Percentiles rank a stretch among this genome's conserved stretches.
These are phyloP conservation scores for Macrolepiota fuliginosa DNA, from an alignment of 768 basidiomycete species.

Conservation along the genomic window DNA sequence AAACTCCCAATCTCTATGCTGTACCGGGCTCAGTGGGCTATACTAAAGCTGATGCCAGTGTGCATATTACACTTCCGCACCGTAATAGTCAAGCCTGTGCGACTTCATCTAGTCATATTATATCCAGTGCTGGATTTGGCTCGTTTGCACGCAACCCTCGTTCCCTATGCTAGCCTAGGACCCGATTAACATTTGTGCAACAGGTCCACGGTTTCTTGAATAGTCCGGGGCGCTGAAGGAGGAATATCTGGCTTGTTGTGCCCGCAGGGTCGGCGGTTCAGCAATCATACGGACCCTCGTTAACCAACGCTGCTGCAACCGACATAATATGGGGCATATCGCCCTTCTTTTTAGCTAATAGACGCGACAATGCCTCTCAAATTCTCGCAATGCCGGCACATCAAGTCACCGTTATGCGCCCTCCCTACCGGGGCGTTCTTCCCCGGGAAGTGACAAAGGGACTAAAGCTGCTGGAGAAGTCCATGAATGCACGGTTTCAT, in stretches of 20 bases:
- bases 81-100: too few relatives aligned
- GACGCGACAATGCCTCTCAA: not conserved
- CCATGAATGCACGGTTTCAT: constrained; percentile 10
- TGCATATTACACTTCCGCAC: too few relatives aligned
- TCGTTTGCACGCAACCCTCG: constrained; percentile 3
- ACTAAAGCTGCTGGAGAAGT: constrained; percentile 11
- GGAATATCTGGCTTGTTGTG: constrained; percentile 7
- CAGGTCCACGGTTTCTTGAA: not conserved
- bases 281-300: constrained; percentile 8
- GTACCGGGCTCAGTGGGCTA: too few relatives aligned
- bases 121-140: not conserved
- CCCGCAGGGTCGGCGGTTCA: constrained; percentile 14
- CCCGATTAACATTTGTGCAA: not conserved
- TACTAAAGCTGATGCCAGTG: too few relatives aligned
- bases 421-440: constrained; percentile 4
- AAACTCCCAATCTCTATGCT: too few relatives aligned
- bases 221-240: not conserved
- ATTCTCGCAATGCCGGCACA: constrained; percentile 21
- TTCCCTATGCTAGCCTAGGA: not conserved
- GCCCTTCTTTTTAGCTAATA: constrained; percentile 17
- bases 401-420: constrained; percentile 16
- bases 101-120: not conserved
- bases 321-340: constrained; percentile 12
- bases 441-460: not conserved
- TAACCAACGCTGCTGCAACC: not conserved